Conservation (phyloP, 768 basidiomycete species). For the Kwoniella botswanensis region DNA sequence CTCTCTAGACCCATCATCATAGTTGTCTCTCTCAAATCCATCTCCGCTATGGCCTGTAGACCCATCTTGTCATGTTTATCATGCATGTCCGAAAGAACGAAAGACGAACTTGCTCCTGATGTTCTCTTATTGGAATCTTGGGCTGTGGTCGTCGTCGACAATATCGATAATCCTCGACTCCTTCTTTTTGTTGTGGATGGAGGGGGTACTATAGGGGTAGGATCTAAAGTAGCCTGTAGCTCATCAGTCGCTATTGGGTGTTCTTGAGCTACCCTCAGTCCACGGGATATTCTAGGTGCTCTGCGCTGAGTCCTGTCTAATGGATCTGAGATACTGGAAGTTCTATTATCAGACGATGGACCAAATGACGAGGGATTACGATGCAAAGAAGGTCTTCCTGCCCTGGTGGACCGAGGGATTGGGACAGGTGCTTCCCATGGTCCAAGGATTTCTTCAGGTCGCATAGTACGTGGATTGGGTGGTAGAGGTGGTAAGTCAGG, state of each 20-base stretch:
- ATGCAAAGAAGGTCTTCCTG: constrained; percentile 32
- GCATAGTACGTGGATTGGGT: constrained; percentile 24
- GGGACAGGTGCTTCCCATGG: constrained; percentile 19
- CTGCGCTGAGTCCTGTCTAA: constrained; percentile 40
- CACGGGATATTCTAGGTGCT: constrained; percentile 39
- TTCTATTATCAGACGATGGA: constrained; percentile 26
- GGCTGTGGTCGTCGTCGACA: constrained; percentile 4
- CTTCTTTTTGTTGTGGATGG: constrained; percentile 19
- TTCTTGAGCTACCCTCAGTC: constrained; percentile 10
- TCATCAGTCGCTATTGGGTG: constrained; percentile 26
- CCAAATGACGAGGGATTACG: constrained; percentile 40
- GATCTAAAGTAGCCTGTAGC: constrained; percentile 45
- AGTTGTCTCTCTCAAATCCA: constrained; percentile 55
- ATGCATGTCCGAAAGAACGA: constrained; percentile 20
- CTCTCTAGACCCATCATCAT: constrained; percentile 57
- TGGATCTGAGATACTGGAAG: constrained; percentile 40
- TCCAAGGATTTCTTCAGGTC: constrained; percentile 38
- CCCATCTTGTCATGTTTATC: constrained; percentile 13
- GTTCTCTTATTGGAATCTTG: constrained; percentile 9
- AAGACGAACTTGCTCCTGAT: constrained; percentile 19
- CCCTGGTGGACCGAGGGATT: not conserved
- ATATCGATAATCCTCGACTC: constrained; percentile 16
- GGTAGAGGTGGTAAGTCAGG: constrained; percentile 14
- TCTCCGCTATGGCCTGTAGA: constrained; percentile 36
- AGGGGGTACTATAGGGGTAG: constrained; percentile 17